Conservation (phyloP, 495 filamentous ascomycete genomes). For the Clohesyomyces aquaticus region DNA sequence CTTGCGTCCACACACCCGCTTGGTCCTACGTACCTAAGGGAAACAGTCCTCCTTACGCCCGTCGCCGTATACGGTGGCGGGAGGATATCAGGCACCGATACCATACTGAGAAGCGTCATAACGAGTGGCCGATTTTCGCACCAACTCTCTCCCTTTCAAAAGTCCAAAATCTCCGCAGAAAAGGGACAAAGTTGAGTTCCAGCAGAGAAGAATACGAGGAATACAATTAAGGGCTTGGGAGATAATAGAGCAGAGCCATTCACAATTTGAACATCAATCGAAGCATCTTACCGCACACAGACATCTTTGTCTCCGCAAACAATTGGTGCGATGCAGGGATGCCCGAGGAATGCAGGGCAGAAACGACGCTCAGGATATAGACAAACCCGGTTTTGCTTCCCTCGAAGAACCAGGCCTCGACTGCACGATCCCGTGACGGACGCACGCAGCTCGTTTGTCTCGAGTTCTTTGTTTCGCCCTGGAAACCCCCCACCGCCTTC, state of each 20-base stretch:
- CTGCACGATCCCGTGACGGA: too few species aligned
- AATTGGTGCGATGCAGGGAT: too few species aligned
- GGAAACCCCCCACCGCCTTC: not conserved
- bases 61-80: constrained; percentile 20
- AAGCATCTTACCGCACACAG: constrained; percentile 14
- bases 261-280: constrained; percentile 17
- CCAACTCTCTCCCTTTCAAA: constrained; percentile 3
- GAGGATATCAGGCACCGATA: constrained; percentile 8
- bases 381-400: too few species aligned
- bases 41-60: constrained; percentile 9
- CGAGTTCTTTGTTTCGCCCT: not conserved
- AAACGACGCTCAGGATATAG: too few species aligned
- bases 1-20: not conserved
- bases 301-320: constrained; percentile 4
- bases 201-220: too few species aligned
- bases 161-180: too few species aligned
- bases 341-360: constrained; percentile 13
- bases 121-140: constrained; percentile 5
- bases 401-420: not conserved
- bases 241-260: not conserved
- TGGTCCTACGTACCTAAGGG: constrained; percentile 28
- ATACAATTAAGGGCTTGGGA: not conserved
- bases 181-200: too few species aligned
- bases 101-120: too few species aligned
- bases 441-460: constrained; percentile 8